phyloP scores from a whole-genome alignment of 768 basidiomycete genomes.

The Cubamyces lactineus region DNA sequence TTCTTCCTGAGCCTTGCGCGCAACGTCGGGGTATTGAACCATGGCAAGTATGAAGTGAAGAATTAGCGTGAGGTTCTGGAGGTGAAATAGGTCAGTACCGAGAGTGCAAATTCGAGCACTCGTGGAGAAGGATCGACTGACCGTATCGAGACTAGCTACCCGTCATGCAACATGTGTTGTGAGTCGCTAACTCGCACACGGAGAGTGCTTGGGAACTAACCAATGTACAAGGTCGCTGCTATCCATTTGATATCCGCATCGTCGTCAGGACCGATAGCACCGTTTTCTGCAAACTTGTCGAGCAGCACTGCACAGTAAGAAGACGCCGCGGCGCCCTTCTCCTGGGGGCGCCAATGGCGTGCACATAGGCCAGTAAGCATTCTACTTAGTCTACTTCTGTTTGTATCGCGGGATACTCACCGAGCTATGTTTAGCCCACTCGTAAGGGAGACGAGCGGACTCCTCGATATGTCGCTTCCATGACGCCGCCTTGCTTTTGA shows the following conservation, averaged over 20 bases:
- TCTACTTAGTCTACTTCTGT: too few species aligned
- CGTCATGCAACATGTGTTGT: background rate
- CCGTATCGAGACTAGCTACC: constrained; percentile 4
- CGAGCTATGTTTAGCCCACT: background rate
- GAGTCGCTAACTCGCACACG: background rate
- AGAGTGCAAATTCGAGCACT: too few species aligned
- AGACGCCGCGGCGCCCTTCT: background rate
- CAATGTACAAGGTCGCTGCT: background rate
- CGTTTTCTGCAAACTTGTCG: background rate
- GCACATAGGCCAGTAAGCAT: background rate
- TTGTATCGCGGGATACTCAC: background rate
- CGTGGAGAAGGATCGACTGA: background rate
- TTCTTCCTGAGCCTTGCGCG: constrained; percentile 34
- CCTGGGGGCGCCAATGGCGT: background rate
- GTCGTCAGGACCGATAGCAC: background rate
- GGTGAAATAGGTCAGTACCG: background rate
- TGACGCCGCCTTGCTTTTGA: constrained; percentile 20
- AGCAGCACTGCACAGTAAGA: constrained; percentile 27
- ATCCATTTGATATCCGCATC: constrained; percentile 5
- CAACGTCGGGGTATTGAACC: constrained; percentile 36
- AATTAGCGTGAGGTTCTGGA: constrained; percentile 21
- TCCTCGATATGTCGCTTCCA: constrained; percentile 2
- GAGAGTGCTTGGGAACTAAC: background rate
- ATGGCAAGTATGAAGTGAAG: constrained; percentile 40
- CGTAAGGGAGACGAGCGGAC: background rate